Evolutionary conservation across 352 stramenopile species (phyloP), one percentile per base, ranked within the genome.

Genomic region (Thraustochytrium striatum): DNA sequence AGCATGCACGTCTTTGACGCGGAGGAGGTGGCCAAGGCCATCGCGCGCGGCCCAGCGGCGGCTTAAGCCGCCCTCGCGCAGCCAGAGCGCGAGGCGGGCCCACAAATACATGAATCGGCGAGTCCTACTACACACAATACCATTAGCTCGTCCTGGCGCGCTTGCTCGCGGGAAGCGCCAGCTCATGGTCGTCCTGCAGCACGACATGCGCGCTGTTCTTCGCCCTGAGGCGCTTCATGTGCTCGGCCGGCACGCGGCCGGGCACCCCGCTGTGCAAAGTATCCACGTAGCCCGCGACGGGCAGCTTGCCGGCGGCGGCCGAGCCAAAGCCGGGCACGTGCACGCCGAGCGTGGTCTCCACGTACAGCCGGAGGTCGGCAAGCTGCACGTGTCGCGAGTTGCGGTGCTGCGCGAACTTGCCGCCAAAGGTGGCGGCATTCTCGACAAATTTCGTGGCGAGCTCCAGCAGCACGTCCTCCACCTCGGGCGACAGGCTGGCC

Each of bases 181-280:
- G n/a, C n/a, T n/a, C n/a, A n/a, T n/a, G 52, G 30, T 72, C 50
- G 35, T 75, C 65, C 30, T 75, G 65, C 11, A 75, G 65, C 2
- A 61, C 30, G 11, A 75, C 65, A n/a, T 75, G 65, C 2, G 65
- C 65, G 16, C 68, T 75, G 44, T 38, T 30, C 47, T 75, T 75
- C 2, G 32, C 35, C 50, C 50, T 30, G 35, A 75, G 44, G 25
- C 65, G 44, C 7, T 30, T 30, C 2, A 32, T 8, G 36, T 75
- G 65, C 13, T 30, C 41, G 30, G 58, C 65, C 7, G 65, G 44
- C 21, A 61, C 44, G 39, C 68, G 44, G 35, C 50, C 65, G 1
- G 65, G 65, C 3, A 25, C 65, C 19, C 50, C 11, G 32, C 44
- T 44, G n/a, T 38, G 21, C 44, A 55, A 30, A 11, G 43, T 61